Evolutionary conservation across 2,329 filamentous ascomycete genomes (phyloP), one percentile per base, ranked within the genome.

Genomic region (Colletotrichum lupini): DNA sequence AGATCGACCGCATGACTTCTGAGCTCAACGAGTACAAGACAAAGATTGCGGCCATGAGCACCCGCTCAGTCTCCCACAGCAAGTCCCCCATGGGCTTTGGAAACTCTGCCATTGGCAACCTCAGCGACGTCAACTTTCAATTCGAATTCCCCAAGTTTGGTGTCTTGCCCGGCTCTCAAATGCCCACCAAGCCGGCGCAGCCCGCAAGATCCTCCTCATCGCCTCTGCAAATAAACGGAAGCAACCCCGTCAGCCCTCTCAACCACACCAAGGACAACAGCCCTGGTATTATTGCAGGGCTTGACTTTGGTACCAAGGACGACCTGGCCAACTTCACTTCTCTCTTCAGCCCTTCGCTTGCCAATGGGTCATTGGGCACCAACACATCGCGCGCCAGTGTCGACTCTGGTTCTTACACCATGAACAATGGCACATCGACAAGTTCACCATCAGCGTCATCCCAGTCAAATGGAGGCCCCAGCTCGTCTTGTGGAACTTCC

Each of bases 61-160:
- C 75, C 67, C 75, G 74, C 26, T 79, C 80, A 9, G 68, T 75
- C 56, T 75, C 56, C 9, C 68, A 72, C 70, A 79, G 64, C 77
- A 81, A 77, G 74, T 72, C 76, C 22, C 82, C 89, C 80, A 87
- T 86, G 16, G 83, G 83, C 37, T 85, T 88, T 78, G 85, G 88
- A 78, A 81, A 78, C 68, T 81, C 86, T 26, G 86, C 86, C 12
- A 80, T 90, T 75, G 90, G 85, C 81, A 92, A 91, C 76, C 85
- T 92, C 67, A 91, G 88, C 78, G 93, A 93, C 75, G 92, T 93
- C 81, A 95, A 93, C 80, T 98, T 98, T 80, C 92, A 96, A 77
- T 98, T 99, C 77, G 96, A 98, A 77, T 98, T 98, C 76, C 96
- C 97, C 76, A 95, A 94, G 80, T 98, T 99, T 79, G 97, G 97